Percentiles rank a stretch among this genome's conserved stretches.
Evolutionary conservation across 768 basidiomycete genomes (phyloP).

Genomic region (Candolleomyces eurysporus): DNA sequence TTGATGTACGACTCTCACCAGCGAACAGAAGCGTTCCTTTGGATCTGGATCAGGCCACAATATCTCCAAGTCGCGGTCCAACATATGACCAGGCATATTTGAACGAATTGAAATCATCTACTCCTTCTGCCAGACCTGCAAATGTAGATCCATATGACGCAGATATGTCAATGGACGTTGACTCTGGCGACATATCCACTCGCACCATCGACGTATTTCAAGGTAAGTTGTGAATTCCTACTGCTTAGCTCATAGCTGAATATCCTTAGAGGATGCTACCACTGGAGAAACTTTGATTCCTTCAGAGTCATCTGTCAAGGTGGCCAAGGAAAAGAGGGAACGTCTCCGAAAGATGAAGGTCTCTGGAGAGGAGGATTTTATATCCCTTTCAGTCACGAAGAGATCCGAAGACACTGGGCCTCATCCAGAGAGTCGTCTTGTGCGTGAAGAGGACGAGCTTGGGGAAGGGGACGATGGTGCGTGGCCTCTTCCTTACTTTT

Average conservation of each 20-base stretch:
- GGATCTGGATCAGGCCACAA: conserved; percentile 54
- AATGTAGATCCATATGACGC: conserved; percentile 44
- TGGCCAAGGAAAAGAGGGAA: conserved; percentile 76
- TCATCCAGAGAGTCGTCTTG: conserved; percentile 79
- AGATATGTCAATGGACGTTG: conserved; percentile 46
- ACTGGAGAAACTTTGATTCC: conserved; percentile 56
- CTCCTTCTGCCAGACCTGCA: conserved; percentile 52
- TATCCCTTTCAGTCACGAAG: conserved; percentile 70
- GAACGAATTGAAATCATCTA: conserved; percentile 76
- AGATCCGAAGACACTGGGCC: conserved; percentile 63
- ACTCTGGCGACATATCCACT: conserved; percentile 34
- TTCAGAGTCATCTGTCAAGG: conserved; percentile 65
- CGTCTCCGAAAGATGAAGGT: conserved; percentile 52
- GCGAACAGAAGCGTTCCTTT: conserved; percentile 40
- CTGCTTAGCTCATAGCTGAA: conserved; percentile 15
- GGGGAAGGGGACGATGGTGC: conserved; percentile 87
- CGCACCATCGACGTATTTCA: conserved; percentile 29
- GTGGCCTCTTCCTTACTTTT: conserved; percentile 14
- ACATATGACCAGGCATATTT: conserved; percentile 74
- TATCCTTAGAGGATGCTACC: not conserved
- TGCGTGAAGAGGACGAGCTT: conserved; percentile 84
- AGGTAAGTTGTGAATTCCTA: not conserved
- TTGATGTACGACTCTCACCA: conserved; percentile 9
- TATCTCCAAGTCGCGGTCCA: conserved; percentile 53
- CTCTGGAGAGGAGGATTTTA: conserved; percentile 64